Percentiles rank a stretch among this genome's conserved stretches.
These are phyloP conservation scores for Orbilia ellipsospora DNA, from an alignment of 2,329 filamentous ascomycete genomes.

Conservation along the genomic window DNA sequence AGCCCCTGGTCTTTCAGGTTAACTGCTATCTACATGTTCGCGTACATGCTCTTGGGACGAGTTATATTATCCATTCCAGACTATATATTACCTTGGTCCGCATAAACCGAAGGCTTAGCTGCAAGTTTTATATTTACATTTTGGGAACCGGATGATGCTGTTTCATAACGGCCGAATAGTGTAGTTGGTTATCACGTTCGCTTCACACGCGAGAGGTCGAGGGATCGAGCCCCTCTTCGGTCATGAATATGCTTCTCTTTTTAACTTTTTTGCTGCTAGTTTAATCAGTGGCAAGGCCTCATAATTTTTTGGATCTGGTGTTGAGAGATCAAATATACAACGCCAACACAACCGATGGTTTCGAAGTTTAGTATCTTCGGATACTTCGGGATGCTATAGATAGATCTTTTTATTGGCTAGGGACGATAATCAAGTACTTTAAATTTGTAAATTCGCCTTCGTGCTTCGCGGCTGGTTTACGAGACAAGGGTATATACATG, in stretches of 20 bases:
- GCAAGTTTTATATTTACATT: constrained; percentile 38
- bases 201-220: constrained; percentile 56
- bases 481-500: too few species aligned
- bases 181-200: constrained; percentile 56
- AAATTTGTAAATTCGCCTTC: too few species aligned
- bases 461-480: background rate
- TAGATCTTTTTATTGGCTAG: too few species aligned
- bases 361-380: too few species aligned
- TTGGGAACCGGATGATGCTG: constrained; percentile 13
- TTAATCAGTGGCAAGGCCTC: background rate
- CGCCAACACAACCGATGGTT: constrained; percentile 23
- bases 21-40: too few species aligned
- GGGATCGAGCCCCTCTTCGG: constrained; percentile 56
- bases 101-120: background rate
- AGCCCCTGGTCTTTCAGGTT: too few species aligned
- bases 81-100: too few species aligned
- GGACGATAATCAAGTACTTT: too few species aligned
- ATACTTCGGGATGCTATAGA: too few species aligned
- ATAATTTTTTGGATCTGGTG: constrained; percentile 6
- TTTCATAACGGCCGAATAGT: constrained; percentile 56
- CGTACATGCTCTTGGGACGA: too few species aligned
- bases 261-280: constrained; percentile 11
- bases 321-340: constrained; percentile 29
- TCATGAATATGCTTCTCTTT: constrained; percentile 41
- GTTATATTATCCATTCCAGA: too few species aligned